Evolutionary conservation across 805 yeast species (phyloP), one percentile per base, ranked within the genome.

Genomic region (Metschnikowia peoriensis): DNA sequence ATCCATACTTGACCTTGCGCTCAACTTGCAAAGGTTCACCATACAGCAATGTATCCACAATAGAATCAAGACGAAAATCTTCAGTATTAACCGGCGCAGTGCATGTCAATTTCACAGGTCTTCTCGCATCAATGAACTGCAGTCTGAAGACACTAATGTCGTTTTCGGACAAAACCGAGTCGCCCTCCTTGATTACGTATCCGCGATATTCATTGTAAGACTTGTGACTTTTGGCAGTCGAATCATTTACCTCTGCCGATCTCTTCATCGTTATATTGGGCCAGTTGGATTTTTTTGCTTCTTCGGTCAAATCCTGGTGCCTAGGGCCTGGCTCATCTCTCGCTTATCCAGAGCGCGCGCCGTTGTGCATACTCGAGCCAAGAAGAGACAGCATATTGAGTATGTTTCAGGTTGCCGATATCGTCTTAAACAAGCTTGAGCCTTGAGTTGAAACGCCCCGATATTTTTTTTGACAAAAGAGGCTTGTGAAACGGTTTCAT

Each of bases 1-100:
- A 87, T 1, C 92, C 92, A 45, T 84, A 84, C 41, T 73, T 66
- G 12, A 66, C 64, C 59, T 82, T 81, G 56, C 76, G 76, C 61
- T 87, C 93, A 15, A 86, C 83, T 57, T 84, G 81, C 38, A 86
- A 61, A 22, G 40, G 29, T 1, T 59, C 67, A 9, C 71, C 64
- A 43, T 69, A 70, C 4, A 65, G 56, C 37, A 84, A 66, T 2
- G 73, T 69, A 2, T 67, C 63, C 6, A 55, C 71, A 7, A 84
- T 64, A 1, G 63, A 40, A 6, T 41, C 45, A 12, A 75, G 61
- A 9, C 62, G 59, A 53, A 82, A 73, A 5, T 61, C 44, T 1
- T 59, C 58, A 5, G 72, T 38, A 22, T 74, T 67, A 37, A 79
- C 52, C 1, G 66, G 74, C 4, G 53, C 37, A 28, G 50, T 42